Base-by-base conservation (phyloP, 192 early-diverging fungal genomes). In the Coemansia sp. region DNA sequence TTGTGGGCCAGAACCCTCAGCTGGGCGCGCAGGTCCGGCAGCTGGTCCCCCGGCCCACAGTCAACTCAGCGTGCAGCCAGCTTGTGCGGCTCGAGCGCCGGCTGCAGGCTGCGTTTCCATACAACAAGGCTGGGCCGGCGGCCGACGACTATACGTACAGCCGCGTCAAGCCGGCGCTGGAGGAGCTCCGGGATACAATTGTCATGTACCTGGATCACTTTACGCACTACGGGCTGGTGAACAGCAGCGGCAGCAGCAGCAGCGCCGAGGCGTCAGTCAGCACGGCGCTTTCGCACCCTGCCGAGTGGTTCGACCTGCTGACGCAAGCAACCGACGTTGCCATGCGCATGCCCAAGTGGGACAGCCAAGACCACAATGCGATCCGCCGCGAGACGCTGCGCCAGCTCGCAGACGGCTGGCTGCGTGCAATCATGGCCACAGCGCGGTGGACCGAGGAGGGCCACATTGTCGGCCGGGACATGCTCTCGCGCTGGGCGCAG, bases 91-190 rank as follows among this genome's bases (percentile, higher is more conserved):
- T 88, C 14, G 82, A 92, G 51, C 83, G 84, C 51, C 75, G 78
- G 23, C 62, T 96, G 38, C 64, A 77, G 41, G 84, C 82, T 3
- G 78, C 84, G 3, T 94, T 92, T 63, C 93, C 93, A 0, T 98
- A 95, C 76, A 86, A 79, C 44, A 83, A 86, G 53, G 77, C 78
- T 33, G 93, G 92, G 12, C 79, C 81, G 16, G 53, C 63, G 1
- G 68, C 76, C 20, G 91, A 94, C 64, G 87, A 90, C 64, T 98
- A 98, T 67, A 81, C 90, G 5, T 95, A 83, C 68, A 84, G 87
- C 60, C 78, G 95, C 44, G 89, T 95, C 33, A 77, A 81, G 50
- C 81, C 85, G 32, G 69, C 75, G 7, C 62, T 96, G 17, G 64
- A 76, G 3, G 90, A 95, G 44, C 73, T 94, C 28, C 77, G 81